phyloP scores from a whole-genome alignment of 306 rosid genomes.

The Prunus kanzakura region DNA sequence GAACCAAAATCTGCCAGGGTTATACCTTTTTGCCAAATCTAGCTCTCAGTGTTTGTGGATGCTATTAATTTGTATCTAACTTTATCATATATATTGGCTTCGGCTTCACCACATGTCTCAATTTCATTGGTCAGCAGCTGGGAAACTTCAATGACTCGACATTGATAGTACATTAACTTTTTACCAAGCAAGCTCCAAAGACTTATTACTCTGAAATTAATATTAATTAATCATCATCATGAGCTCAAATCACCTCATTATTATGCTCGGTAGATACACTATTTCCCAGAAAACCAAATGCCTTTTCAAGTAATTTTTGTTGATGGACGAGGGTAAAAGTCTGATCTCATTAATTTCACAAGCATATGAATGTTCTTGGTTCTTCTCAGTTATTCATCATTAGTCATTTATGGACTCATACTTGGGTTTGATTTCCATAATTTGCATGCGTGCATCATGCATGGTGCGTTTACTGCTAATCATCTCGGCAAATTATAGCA shows the following conservation, averaged over 20 bases:
- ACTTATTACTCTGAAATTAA: background rate
- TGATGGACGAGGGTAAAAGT: background rate
- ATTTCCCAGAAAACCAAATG: background rate
- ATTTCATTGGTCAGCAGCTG: background rate
- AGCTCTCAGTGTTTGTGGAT: conserved; percentile 49
- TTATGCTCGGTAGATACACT: background rate
- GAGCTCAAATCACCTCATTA: background rate
- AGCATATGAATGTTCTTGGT: background rate
- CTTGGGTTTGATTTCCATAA: background rate
- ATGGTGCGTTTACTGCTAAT: no score
- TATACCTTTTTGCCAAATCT: conserved; percentile 61
- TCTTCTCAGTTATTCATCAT: background rate
- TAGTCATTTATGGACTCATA: background rate
- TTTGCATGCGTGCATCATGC: background rate
- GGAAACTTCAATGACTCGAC: background rate
- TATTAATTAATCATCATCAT: no score
- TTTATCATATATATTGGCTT: conserved; percentile 18
- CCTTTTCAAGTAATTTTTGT: background rate
- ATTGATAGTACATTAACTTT: background rate
- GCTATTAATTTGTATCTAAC: conserved; percentile 37
- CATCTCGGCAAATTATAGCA: no score
- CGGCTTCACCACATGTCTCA: conserved; percentile 12
- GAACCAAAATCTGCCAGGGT: conserved; percentile 59
- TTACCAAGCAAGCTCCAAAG: background rate
- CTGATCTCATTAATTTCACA: background rate